Conservation (phyloP, 768 basidiomycete genomes). For the Multifurca ochricompacta region DNA sequence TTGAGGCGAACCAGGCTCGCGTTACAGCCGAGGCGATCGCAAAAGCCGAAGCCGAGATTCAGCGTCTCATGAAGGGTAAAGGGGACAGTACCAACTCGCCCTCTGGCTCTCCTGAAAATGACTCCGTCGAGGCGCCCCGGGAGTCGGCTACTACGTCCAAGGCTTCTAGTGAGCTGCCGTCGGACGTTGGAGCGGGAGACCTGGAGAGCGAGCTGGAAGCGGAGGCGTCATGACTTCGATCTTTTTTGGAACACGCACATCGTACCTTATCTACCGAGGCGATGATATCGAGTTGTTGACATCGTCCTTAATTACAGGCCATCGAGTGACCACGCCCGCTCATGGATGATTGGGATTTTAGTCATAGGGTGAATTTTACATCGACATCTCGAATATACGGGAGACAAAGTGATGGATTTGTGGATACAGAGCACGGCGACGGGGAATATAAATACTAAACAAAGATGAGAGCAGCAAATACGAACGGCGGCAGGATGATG, state of each 20-base stretch:
- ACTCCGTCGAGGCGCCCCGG: slow-evolving; percentile 34
- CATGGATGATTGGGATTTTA: background rate
- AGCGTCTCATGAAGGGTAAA: slow-evolving; percentile 47
- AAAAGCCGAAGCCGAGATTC: slow-evolving; percentile 71
- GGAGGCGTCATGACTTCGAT: slow-evolving; percentile 16
- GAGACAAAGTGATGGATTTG: slow-evolving; percentile 24
- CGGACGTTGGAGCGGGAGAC: slow-evolving; percentile 37
- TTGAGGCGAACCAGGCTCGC: slow-evolving; percentile 81
- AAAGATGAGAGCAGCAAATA: slow-evolving; percentile 31
- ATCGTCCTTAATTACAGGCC: background rate
- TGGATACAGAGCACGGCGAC: slow-evolving; percentile 29
- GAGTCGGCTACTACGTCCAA: slow-evolving; percentile 41
- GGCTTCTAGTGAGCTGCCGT: slow-evolving; percentile 30
- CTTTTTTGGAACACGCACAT: background rate
- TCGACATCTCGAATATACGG: background rate
- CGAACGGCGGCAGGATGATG: slow-evolving; percentile 27
- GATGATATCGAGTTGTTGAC: background rate
- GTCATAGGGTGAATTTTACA: background rate
- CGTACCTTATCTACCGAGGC: slow-evolving; percentile 2
- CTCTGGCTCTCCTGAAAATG: slow-evolving; percentile 34
- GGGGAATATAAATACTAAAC: slow-evolving; percentile 29
- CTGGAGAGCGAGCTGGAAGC: slow-evolving; percentile 35
- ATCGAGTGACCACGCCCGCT: background rate
- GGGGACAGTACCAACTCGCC: slow-evolving; percentile 25
- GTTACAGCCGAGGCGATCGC: slow-evolving; percentile 73